A percentile compares a stretch with the other conserved stretches of the same genome.
Conservation (phyloP, 2,329 filamentous ascomycete species). For the Simplicillium sp. region DNA sequence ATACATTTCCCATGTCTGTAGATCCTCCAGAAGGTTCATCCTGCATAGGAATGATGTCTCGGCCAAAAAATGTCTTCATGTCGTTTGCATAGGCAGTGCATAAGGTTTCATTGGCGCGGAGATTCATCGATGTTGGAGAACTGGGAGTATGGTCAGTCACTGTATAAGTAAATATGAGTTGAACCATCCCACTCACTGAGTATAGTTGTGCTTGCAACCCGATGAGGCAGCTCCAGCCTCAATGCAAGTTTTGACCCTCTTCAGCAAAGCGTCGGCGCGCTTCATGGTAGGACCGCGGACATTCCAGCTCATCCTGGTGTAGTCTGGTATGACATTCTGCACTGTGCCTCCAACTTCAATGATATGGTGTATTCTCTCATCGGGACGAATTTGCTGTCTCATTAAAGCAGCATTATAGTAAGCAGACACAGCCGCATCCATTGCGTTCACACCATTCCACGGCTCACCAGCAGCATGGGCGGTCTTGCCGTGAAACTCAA, state of each 20-base stretch:
- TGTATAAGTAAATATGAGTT: too few relatives aligned
- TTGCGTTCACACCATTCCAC: slow-evolving; percentile 48
- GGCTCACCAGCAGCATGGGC: slow-evolving; percentile 46
- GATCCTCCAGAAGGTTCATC: slow-evolving; percentile 24
- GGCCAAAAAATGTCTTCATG: slow-evolving; percentile 26
- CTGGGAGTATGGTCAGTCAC: slow-evolving; percentile 4
- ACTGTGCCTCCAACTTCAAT: slow-evolving; percentile 41
- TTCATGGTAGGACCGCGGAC: slow-evolving; percentile 19
- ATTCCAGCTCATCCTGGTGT: slow-evolving; percentile 24
- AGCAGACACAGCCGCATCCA: slow-evolving; percentile 42
- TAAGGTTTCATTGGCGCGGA: slow-evolving; percentile 30
- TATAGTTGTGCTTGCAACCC: slow-evolving; percentile 16
- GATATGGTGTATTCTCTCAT: slow-evolving; percentile 37
- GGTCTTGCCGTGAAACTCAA: slow-evolving; percentile 42
- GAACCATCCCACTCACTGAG: slow-evolving; percentile 11
- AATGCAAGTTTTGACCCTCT: slow-evolving; percentile 18
- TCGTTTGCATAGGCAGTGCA: slow-evolving; percentile 24
- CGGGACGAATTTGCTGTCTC: slow-evolving; percentile 44
- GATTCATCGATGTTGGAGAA: slow-evolving; percentile 14
- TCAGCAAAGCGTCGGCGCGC: slow-evolving; percentile 11
- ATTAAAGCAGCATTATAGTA: slow-evolving; percentile 39
- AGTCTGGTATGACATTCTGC: slow-evolving; percentile 46
- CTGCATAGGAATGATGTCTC: slow-evolving; percentile 20
- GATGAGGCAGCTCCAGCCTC: slow-evolving; percentile 14
- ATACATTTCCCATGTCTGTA: slow-evolving; percentile 37